Evolutionary conservation across 2,329 filamentous ascomycete genomes (phyloP), one percentile per base, ranked within the genome.

Genomic region (Eutypella sp.): DNA sequence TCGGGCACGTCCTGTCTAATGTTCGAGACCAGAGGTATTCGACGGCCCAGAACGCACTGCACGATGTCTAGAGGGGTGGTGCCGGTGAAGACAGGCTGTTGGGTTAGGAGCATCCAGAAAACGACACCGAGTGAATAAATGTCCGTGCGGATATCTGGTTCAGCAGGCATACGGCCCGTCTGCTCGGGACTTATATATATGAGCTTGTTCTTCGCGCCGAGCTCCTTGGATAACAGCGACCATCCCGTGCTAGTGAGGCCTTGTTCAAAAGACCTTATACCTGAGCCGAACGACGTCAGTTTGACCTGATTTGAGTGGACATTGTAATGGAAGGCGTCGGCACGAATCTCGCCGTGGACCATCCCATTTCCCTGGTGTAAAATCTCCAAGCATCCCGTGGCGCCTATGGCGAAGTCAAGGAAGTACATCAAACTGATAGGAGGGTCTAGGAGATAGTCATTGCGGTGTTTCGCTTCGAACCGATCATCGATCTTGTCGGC

Each of bases 161-260:
- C 91, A 3, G 88, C 89, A 3, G 90, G 88, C 78, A 96, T 86
- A 18, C 92, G 84, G 13, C 92, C 92, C 2, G 92, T 96, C 70
- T 96, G 92, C 62, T 97, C 92, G 0, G 92, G 91, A 40, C 90
- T 92, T 61, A 96, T 95, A 61, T 89, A 96, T 42, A 91, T 82
- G 18, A 97, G 73, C 66, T 95, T 96, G 61, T 91, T 85, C 67
- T 89, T 90, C 34, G 90, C 88, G 2, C 91, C 91, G 7, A 90
- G 69, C 63, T 96, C 88, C 48, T 86, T 85, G 11, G 88, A 92
- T 9, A 96, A 69, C 1, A 79, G 79, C 10, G 85, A 87, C 92
- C 92, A 97, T 27, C 90, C 90, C 18, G 87, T 85, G 57, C 88
- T 92, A 7, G 80, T 84, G 41, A 97, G 73, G 4, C 91, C 89